phyloP scores from a whole-genome alignment of 116 monocot species.

The Iris pallida region DNA sequence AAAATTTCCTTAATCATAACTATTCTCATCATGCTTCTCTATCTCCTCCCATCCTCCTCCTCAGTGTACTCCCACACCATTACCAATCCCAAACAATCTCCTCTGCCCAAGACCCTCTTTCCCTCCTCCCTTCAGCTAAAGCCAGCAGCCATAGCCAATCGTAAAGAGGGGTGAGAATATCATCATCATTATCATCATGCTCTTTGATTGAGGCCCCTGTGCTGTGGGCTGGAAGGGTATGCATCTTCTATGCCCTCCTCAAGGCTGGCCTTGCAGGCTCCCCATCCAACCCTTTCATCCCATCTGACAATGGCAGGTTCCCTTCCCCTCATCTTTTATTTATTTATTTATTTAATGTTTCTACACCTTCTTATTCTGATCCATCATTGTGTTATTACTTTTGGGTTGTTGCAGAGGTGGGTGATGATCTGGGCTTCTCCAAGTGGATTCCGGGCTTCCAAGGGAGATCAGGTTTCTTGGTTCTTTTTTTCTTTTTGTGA shows the following conservation, averaged over 20 bases:
- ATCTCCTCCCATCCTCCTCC: slow-evolving; percentile 16
- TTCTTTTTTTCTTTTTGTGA: not conserved
- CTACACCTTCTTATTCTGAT: not conserved
- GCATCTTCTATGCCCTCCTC: slow-evolving; percentile 72
- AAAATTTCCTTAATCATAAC: too few relatives aligned
- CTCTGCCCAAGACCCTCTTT: slow-evolving; percentile 37
- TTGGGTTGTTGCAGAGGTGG: slow-evolving; percentile 16
- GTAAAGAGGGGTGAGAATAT: not conserved
- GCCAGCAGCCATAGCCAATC: not conserved
- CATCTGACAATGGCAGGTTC: slow-evolving; percentile 32
- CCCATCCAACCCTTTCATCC: slow-evolving; percentile 53
- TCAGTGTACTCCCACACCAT: slow-evolving; percentile 3
- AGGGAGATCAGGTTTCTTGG: slow-evolving; percentile 60
- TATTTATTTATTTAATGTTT: not conserved
- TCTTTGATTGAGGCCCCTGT: slow-evolving; percentile 69
- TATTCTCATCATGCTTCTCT: slow-evolving; percentile 24
- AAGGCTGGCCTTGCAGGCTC: slow-evolving; percentile 81
- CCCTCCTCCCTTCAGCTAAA: slow-evolving; percentile 13
- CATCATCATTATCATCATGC: slow-evolving; percentile 25
- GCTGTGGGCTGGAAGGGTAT: slow-evolving; percentile 74
- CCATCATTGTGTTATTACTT: too few relatives aligned
- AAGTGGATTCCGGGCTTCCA: slow-evolving; percentile 56
- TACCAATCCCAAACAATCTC: slow-evolving; percentile 6
- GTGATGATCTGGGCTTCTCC: slow-evolving; percentile 68
- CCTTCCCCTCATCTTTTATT: not conserved